These are phyloP conservation scores for Wickerhamiella cacticola DNA, from an alignment of 805 yeast genomes.

Conservation along the genomic window DNA sequence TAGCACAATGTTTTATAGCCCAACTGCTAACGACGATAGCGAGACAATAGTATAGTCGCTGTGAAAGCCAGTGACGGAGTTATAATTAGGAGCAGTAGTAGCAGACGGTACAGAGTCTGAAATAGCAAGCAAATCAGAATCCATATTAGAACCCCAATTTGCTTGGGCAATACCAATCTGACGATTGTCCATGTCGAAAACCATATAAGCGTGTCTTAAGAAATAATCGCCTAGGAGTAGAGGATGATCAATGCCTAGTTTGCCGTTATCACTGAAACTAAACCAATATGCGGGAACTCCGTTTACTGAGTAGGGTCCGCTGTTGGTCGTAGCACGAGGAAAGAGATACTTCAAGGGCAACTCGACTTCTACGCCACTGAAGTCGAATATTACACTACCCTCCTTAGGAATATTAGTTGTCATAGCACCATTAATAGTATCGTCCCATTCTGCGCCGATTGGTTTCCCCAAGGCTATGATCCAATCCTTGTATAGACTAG, in stretches of 20 bases:
- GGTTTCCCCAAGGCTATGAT: neutral
- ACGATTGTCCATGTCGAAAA: slow-evolving; percentile 47
- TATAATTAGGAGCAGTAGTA: neutral
- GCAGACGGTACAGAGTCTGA: neutral
- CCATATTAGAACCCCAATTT: neutral
- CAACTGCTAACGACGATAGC: neutral
- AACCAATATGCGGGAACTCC: neutral
- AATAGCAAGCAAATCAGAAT: neutral
- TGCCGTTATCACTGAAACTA: neutral
- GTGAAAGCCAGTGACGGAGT: neutral
- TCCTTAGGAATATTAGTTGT: neutral
- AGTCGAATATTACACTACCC: slow-evolving; percentile 6
- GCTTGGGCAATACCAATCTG: slow-evolving; percentile 48
- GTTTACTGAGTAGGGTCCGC: neutral
- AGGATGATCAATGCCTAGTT: neutral
- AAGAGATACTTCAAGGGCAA: neutral
- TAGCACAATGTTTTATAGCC: no score
- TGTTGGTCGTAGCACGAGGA: neutral
- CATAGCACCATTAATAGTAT: neutral
- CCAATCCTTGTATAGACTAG: slow-evolving; percentile 1
- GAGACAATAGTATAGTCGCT: neutral
- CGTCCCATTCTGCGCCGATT: neutral
- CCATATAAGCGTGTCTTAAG: slow-evolving; percentile 51
- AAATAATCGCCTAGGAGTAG: slow-evolving; percentile 45
- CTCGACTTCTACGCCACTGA: slow-evolving; percentile 7